Base-by-base conservation (phyloP, 2,329 filamentous ascomycete species). In the Tricladium varicosporioides region DNA sequence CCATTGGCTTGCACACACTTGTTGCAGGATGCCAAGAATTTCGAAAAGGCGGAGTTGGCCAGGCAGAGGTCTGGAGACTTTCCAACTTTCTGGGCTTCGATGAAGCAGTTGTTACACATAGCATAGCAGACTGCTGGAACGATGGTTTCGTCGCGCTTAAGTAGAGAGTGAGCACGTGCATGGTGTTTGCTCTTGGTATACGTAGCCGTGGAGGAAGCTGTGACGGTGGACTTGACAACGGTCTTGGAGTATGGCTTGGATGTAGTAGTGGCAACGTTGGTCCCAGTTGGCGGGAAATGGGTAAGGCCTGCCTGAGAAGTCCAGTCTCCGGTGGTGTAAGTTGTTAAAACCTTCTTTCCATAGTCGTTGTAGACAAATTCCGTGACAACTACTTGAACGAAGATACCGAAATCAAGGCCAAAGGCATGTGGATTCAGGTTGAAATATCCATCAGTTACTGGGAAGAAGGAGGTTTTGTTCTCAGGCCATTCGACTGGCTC, bases 371-470 rank as follows among this genome's bases (percentile, higher is more conserved):
- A 60, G 1, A 73, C 67, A 9, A 71, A 67, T 22, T 73, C 73
- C 27, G 72, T 63, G 5, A 74, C 54, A 1, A 72, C 67, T 5
- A 78, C 65, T 19, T 76, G 71, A 16, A 77, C 75, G 59, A 87
- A 89, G 15, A 89, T 84, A 44, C 80, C 80, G 57, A 82, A 86
- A 50, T 76, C 80, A 14, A 89, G 73, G 4, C 85, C 86, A 57
- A 89, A 90, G 0, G 76, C 76, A 1, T 75, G 69, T 0, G 87
- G 83, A 54, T 85, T 75, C n/a, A 89, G 76, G 57, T 88, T 80
- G 72, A 85, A 89, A 67, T 88, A 89, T 2, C 79, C 82, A 0
- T 75, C 67, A 0, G 74, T 76, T 1, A 79, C 75, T 1, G 79
- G 79, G 60, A 79, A 85, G 65, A 80, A 84, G 14, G 71, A 61